Conservation (phyloP, 208 protist genomes). For the Angomonas ambiguus region DNA sequence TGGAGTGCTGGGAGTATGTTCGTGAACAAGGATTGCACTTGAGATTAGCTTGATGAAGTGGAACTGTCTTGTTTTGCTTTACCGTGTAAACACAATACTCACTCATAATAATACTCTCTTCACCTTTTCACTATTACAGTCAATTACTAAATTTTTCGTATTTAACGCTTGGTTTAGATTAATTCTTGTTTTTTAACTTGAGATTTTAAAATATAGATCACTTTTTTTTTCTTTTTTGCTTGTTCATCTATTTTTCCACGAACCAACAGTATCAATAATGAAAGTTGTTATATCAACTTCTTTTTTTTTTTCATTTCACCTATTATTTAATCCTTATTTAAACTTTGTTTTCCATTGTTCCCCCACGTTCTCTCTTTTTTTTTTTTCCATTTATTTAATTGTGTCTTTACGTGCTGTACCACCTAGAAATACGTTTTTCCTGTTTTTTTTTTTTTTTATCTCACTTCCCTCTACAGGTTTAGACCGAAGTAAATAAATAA, state of each 20-base stretch:
- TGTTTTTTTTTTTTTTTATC: conserved; percentile 9
- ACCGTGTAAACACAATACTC: not conserved
- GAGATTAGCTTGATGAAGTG: not conserved
- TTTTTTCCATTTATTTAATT: not conserved
- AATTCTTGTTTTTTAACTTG: conserved; percentile 8
- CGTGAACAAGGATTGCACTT: conserved; percentile 3
- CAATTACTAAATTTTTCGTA: not conserved
- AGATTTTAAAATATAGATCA: not conserved
- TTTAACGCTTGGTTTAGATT: not conserved
- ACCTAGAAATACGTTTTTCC: too few species aligned
- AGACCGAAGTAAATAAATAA: too few species aligned
- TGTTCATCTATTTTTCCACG: not conserved
- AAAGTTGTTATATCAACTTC: conserved; percentile 13
- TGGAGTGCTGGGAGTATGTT: conserved; percentile 9
- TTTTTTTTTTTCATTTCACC: conserved; percentile 8
- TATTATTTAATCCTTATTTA: not conserved
- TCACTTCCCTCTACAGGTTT: not conserved
- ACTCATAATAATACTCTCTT: not conserved
- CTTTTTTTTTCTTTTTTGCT: conserved; percentile 8
- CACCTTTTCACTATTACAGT: conserved; percentile 4
- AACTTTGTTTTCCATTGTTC: not conserved
- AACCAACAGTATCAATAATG: too few species aligned
- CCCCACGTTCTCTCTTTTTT: not conserved
- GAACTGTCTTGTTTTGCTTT: not conserved
- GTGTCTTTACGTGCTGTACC: too few species aligned